A percentile compares a stretch with the other conserved stretches of the same genome.
phyloP scores from a whole-genome alignment of 129 eudicot genomes.

The Heracleum sosnowskyi region DNA sequence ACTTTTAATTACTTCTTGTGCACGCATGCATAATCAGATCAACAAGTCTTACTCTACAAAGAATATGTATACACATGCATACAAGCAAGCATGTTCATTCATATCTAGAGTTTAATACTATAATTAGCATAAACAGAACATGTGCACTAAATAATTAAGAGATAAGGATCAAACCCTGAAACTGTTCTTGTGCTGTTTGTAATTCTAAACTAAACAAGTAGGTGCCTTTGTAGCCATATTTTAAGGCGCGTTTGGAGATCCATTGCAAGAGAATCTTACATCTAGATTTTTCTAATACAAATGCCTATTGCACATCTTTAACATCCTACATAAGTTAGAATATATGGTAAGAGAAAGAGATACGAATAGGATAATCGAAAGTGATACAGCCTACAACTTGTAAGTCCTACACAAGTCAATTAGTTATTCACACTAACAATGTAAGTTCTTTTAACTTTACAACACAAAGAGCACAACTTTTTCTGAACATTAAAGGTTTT shows the following conservation, averaged over 20 bases:
- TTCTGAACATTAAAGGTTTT: no score
- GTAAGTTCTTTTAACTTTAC: no score
- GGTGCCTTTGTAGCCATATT: constrained; percentile 15
- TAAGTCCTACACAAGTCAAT: no score
- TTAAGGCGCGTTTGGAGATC: constrained; percentile 29
- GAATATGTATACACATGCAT: background rate
- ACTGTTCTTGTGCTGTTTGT: constrained; percentile 5
- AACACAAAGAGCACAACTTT: no score
- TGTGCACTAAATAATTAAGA: no score
- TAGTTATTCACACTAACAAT: no score
- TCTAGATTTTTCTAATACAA: background rate
- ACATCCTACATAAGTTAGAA: no score
- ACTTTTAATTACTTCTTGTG: constrained; percentile 5
- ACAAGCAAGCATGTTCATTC: constrained; percentile 9
- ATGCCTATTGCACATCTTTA: no score
- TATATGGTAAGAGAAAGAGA: no score
- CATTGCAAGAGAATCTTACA: constrained; percentile 20
- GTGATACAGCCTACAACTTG: no score
- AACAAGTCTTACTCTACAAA: background rate
- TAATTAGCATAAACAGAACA: no score
- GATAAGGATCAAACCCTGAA: constrained; percentile 12
- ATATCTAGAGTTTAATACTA: background rate
- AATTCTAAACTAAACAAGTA: constrained; percentile 13
- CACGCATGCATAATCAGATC: constrained; percentile 15
- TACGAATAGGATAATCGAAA: no score